Conservation (phyloP, 148 eudicot species). For the Persicaria maculosa region DNA sequence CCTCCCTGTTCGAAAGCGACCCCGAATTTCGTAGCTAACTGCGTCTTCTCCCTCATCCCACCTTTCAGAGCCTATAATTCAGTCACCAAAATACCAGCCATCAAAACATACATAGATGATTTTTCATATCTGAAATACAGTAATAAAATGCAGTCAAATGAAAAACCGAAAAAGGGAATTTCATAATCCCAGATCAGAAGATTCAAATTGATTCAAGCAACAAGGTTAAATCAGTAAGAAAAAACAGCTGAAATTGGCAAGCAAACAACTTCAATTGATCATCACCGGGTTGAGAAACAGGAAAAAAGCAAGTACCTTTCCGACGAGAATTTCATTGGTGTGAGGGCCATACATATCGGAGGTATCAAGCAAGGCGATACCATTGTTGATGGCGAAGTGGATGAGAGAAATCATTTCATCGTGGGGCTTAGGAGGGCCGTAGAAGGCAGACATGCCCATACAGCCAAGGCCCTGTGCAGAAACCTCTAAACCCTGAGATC, state of each 20-base stretch:
- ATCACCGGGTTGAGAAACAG: background rate
- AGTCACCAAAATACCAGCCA: background rate
- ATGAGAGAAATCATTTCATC: conserved; percentile 14
- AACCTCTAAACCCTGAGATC: conserved; percentile 13
- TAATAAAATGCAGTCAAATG: background rate
- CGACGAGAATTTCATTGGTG: conserved; percentile 30
- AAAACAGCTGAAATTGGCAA: background rate
- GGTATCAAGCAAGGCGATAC: conserved; percentile 28
- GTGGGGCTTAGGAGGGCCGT: conserved; percentile 10
- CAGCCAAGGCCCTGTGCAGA: conserved; percentile 30
- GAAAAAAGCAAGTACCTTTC: conserved; percentile 15
- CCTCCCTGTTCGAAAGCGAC: background rate
- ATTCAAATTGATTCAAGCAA: too few relatives aligned
- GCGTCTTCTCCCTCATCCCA: conserved; percentile 13
- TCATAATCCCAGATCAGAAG: background rate
- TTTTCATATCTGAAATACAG: background rate
- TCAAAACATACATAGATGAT: background rate
- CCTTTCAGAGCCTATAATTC: conserved; percentile 24
- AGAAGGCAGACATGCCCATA: conserved; percentile 23
- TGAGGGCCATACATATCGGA: conserved; percentile 29
- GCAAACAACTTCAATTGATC: background rate
- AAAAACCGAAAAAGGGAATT: background rate
- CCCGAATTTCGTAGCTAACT: conserved; percentile 14
- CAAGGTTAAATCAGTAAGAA: too few relatives aligned
- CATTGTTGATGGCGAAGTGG: conserved; percentile 21